Evolutionary conservation across 805 yeast genomes (phyloP).

Genomic region (Barnettozyma californica): DNA sequence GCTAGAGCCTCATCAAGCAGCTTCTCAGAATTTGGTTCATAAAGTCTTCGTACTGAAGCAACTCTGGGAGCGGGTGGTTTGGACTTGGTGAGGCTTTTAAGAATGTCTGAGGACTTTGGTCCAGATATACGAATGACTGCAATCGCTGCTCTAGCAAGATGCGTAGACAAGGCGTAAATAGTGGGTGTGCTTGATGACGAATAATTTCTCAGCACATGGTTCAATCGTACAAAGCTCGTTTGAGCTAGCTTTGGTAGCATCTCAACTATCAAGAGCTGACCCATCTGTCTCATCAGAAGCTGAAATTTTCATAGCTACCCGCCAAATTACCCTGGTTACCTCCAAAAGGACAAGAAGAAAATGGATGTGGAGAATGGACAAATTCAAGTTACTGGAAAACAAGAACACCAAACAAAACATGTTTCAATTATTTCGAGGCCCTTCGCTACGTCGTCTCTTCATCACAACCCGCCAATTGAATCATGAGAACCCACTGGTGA

Average conservation of each 20-base stretch:
- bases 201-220: not conserved
- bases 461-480: not conserved
- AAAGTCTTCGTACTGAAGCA: conserved; percentile 57
- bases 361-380: no score
- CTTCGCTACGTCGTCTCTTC: not conserved
- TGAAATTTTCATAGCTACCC: not conserved
- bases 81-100: conserved; percentile 39
- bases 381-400: no score
- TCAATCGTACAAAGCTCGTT: not conserved
- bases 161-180: conserved; percentile 86
- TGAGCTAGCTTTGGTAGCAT: not conserved
- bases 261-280: no score
- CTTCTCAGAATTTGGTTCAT: conserved; percentile 31
- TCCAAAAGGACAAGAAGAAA: no score
- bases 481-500: conserved; percentile 52
- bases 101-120: conserved; percentile 39
- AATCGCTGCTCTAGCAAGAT: conserved; percentile 76
- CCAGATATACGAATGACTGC: conserved; percentile 86
- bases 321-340: no score
- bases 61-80: conserved; percentile 41
- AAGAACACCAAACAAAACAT: not conserved
- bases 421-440: not conserved
- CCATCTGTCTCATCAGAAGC: no score
- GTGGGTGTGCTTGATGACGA: conserved; percentile 43
- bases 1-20: conserved; percentile 76